Base-by-base conservation (phyloP, 2,329 filamentous ascomycete genomes). In the Penicillium frequentans region DNA sequence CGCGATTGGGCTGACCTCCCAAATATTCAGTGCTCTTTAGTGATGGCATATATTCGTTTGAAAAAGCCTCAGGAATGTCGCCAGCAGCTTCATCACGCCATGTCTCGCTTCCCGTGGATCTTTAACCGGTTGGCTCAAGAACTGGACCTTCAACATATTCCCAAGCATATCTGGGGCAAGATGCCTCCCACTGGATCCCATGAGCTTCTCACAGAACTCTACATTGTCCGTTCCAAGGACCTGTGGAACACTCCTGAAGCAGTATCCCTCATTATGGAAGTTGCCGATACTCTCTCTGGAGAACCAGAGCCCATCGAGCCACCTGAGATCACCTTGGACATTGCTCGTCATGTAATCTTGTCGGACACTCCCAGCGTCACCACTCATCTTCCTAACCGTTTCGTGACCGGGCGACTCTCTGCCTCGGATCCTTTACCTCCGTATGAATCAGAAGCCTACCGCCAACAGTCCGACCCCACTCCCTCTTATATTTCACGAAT, bases 381-480 rank as follows among this genome's bases (percentile, higher is more conserved):
- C 65, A 82, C 84, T 0, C 78, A 89, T 39, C 81, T 95, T 7
- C 90, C 92, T 1, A 80, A 81, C 1, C 75, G 78, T 9, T 82
- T 91, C 65, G 86, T 91, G 11, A 80, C 83, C 19, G 78, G 81
- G 33, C 80, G 86, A 47, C 86, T 87, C 2, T 92, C 89, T 60
- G 85, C 90, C 19, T 95, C 91, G 23, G 93, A 96, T 69, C 91
- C 91, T 1, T 77, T 96, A 14, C 91, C 92, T 21, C 93, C 92
- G 1, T 73, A 82, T 0, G 76, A 84, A 54, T 75, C 74, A 1
- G 70, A 75, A 46, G 73, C 73, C 29, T 69, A 66, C 54, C 67
- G 66, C 29, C 66, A 72, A 53, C 73, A 75, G 55, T 66, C 68
- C 5, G 65, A 75, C 43, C 73, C 73, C 29, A 65, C 67, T 0